Percentiles rank a stretch among this genome's conserved stretches.
phyloP scores from a whole-genome alignment of 2,329 filamentous ascomycete species.

The Celoporthe dispersa region DNA sequence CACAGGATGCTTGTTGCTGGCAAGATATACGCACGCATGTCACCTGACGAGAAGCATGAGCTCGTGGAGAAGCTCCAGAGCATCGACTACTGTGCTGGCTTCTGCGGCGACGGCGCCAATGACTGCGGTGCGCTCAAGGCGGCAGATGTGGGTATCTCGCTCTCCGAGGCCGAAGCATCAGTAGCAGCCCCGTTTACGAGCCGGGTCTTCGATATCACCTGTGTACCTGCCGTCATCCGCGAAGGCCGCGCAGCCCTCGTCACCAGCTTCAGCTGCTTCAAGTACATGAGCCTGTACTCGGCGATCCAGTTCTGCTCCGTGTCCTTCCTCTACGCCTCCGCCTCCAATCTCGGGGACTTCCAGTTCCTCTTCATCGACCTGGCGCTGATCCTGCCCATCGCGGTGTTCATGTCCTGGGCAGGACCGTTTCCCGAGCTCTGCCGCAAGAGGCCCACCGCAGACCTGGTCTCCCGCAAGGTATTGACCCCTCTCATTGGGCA shows the following conservation, averaged over 20 bases:
- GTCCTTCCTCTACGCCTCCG: conserved; percentile 92
- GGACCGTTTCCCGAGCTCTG: conserved; percentile 78
- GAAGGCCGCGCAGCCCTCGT: conserved; percentile 93
- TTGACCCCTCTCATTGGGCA: conserved; percentile 88
- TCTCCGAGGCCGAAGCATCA: conserved; percentile 96
- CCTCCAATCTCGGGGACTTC: conserved; percentile 94
- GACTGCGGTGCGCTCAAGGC: conserved; percentile 97
- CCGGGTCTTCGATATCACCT: conserved; percentile 93
- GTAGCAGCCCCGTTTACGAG: conserved; percentile 98
- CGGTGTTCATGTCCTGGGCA: conserved; percentile 99
- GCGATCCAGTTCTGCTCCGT: conserved; percentile 99
- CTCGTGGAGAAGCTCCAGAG: conserved; percentile 95
- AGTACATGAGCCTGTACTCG: conserved; percentile 98
- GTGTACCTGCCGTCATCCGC: conserved; percentile 89
- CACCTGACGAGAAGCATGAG: conserved; percentile 97
- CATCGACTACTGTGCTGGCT: conserved; percentile 92
- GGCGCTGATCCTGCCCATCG: conserved; percentile 89
- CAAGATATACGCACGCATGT: conserved; percentile 97
- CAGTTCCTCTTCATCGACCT: conserved; percentile 98
- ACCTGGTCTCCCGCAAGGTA: conserved; percentile 90
- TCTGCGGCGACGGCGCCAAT: conserved; percentile 97
- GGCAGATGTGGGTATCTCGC: conserved; percentile 93
- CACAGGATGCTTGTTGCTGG: conserved; percentile 85
- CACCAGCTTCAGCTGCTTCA: conserved; percentile 99
- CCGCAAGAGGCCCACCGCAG: conserved; percentile 86